Conservation (phyloP, 108 stramenopile species). For the Schizochytrium sp. region DNA sequence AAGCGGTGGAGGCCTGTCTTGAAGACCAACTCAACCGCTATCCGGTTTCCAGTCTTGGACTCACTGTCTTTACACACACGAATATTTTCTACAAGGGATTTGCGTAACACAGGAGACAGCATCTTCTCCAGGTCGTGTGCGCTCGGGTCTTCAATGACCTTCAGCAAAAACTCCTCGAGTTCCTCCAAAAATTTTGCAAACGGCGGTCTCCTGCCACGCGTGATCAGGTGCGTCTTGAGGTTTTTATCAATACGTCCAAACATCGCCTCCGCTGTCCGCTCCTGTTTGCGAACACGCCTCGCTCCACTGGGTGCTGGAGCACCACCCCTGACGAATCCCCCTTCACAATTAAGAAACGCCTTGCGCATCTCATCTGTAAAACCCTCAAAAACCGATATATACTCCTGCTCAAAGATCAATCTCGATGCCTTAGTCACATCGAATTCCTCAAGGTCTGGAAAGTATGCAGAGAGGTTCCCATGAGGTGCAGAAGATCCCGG, state of each 20-base stretch:
- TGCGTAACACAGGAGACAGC: not conserved
- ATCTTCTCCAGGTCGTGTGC: not conserved
- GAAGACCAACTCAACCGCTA: constrained; percentile 22
- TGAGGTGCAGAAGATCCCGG: not conserved
- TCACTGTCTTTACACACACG: not conserved
- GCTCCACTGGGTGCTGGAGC: not conserved
- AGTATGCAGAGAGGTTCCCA: constrained; percentile 16
- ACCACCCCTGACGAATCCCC: constrained; percentile 33
- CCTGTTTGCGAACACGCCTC: not conserved
- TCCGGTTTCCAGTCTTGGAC: not conserved
- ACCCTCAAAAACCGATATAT: not conserved
- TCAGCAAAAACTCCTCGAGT: constrained; percentile 28
- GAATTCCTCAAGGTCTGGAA: constrained; percentile 13
- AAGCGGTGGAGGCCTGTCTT: constrained; percentile 29
- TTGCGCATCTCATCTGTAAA: constrained; percentile 52
- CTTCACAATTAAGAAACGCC: constrained; percentile 41
- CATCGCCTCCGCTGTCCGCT: not conserved
- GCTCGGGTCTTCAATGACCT: not conserved
- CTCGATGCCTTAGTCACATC: not conserved
- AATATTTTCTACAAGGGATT: not conserved
- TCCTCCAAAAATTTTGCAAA: not conserved
- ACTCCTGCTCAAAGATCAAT: constrained; percentile 44
- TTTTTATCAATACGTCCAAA: constrained; percentile 2
- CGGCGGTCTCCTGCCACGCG: not conserved
- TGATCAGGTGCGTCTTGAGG: not conserved